Evolutionary conservation across 2,329 filamentous ascomycete genomes (phyloP), one percentile per base, ranked within the genome.

Genomic region (Tolypocladium cylindrosporum): DNA sequence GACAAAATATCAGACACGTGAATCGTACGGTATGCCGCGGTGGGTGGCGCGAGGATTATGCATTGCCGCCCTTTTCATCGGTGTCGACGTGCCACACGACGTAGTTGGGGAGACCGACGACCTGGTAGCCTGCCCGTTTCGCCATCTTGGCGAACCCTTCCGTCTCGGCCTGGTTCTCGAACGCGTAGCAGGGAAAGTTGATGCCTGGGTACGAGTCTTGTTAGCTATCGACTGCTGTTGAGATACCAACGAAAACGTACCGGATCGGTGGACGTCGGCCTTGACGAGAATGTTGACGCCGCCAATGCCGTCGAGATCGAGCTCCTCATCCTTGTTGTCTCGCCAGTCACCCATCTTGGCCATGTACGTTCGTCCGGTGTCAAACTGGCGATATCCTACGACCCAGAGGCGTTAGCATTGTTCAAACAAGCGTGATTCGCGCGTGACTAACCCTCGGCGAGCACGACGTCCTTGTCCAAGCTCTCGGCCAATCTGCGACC

Each of bases 101-200:
- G 71, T 99, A 99, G 73, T 99, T 99, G 48, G 93, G 94, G 58
- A 99, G 79, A 52, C 94, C 94, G 65, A 91, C 84, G 34, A 99
- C 94, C 68, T 90, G 82, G 71, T 97, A 97, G 51, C 94, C 94
- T 21, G 94, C 94, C 62, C 91, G 83, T 77, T 95, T 97, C 60
- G 94, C 94, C 94, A 99, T 99, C 73, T 95, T 96, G 42, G 94
- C 94, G 69, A 99, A 99, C 8, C 94, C 94, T 76, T 99, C 94
- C 5, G 94, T 99, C 75, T 99, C 94, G 62, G 94, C 94, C 77
- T 99, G 94, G 74, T 99, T 97, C 72, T 99, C 94, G 71, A 99
- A 99, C 3, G 94, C 83, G 69, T 99, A 99, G 70, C 86, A 87
- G 10, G 94, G 94, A 74, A 99, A 99, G 74, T 99, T 99, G 77